Base-by-base conservation (phyloP, 331 rosid genomes). In the Quercus lobata region DNA sequence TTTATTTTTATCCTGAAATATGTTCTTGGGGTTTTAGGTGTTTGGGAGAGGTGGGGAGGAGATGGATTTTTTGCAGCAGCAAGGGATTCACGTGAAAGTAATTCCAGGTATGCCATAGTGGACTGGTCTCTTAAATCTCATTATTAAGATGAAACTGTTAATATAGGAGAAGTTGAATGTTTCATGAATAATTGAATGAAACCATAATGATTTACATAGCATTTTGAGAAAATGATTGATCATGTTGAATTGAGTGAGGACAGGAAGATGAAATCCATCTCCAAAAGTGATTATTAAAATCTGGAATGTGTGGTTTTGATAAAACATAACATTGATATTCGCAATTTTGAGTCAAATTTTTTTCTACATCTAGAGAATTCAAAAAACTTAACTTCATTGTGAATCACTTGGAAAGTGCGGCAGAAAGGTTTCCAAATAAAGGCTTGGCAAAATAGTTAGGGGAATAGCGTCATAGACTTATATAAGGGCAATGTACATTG, bases 1-100 rank as follows among this genome's bases (percentile, higher is more conserved):
- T 37, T 17, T 27, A 10, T 32, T 76, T 78, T 14, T 27, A 5
- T 0, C 17, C 37, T 73, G 73, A n/a, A 54, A 19, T 63, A 10
- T 79, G 29, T 49, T 75, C 77, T 72, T 44, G 80, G 78, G 73
- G 24, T 58, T 74, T 78, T 74, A 96, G 99, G 99, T 96, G 82
- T 96, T 96, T 90, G 99, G 99, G 52, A 90, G 98, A 81, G 99
- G 97, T 41, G 99, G 99, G 14, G 98, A 96, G 86, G 99, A 93
- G 88, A 96, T 96, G 98, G 98, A 96, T 83, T 96, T 96, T 86
- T 89, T 96, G 89, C 97, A 83, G 81, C 97, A 88, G 32, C 91
- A 93, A 83, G 98, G 98, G 66, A 91, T 96, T 88, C 94, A 82
- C n/a, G 99, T 96, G 18, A 89, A 89, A 78, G 93, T 96, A 82